Conservation (phyloP, 148 eudicot species). For the Dysphania ambrosioides region DNA sequence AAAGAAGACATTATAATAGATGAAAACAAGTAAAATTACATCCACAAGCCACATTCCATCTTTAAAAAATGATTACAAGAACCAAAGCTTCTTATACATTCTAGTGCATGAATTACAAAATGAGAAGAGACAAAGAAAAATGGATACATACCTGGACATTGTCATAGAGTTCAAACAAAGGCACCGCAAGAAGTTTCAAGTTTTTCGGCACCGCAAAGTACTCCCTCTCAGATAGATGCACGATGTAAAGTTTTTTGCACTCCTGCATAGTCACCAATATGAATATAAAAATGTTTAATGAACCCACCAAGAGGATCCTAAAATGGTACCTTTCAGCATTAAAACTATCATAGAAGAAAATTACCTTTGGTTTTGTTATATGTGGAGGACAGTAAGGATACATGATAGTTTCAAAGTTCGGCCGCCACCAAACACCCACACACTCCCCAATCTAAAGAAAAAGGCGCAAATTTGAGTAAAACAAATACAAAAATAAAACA, state of each 20-base stretch:
- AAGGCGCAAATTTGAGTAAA: neutral
- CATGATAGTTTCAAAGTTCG: conserved; percentile 64
- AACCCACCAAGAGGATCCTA: neutral
- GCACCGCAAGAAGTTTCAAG: conserved; percentile 71
- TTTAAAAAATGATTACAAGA: too few species aligned
- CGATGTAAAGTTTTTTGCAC: conserved; percentile 66
- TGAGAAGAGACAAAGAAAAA: neutral
- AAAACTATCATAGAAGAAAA: neutral
- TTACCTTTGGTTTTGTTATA: conserved; percentile 75
- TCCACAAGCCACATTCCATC: too few species aligned
- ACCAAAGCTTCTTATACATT: too few species aligned
- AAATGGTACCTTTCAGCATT: neutral
- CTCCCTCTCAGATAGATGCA: conserved; percentile 60
- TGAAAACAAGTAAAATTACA: too few species aligned
- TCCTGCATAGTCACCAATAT: conserved; percentile 47
- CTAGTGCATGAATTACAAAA: neutral
- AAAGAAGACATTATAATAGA: too few species aligned
- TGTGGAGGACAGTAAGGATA: conserved; percentile 86
- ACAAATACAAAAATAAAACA: neutral
- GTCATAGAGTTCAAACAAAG: conserved; percentile 69
- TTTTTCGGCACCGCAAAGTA: conserved; percentile 75
- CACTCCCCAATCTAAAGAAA: conserved; percentile 80
- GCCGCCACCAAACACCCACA: conserved; percentile 85
- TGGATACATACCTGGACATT: conserved; percentile 49
- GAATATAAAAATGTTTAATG: neutral